These are phyloP conservation scores for Quercus berberidifolia DNA, from an alignment of 306 rosid species.

Conservation along the genomic window DNA sequence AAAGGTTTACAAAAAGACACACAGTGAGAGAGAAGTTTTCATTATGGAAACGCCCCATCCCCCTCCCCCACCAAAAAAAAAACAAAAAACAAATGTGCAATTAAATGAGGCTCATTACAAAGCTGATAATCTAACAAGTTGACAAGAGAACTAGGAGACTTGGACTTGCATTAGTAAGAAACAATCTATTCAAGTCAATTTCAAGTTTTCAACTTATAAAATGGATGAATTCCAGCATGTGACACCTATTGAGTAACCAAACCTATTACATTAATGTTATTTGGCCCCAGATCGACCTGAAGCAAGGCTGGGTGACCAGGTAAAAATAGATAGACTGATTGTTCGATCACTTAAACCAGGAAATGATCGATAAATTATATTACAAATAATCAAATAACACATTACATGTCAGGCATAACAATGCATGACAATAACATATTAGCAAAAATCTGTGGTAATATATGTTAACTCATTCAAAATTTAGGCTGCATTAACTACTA, in stretches of 20 bases:
- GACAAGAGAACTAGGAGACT: not conserved
- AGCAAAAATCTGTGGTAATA: not conserved
- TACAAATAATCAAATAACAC: not conserved
- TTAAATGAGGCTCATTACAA: not conserved
- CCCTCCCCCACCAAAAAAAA: not conserved
- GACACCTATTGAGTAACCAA: not conserved
- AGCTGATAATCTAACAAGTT: not conserved
- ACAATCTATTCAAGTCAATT: not conserved
- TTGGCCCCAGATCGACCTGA: not conserved
- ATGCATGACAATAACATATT: not conserved
- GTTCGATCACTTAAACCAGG: not conserved
- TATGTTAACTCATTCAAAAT: not conserved
- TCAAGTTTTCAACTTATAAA: not conserved
- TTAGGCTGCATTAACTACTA: not conserved
- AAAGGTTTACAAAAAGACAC: not conserved
- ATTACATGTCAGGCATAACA: not conserved
- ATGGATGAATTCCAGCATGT: not conserved
- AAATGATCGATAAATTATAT: not conserved
- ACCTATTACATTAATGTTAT: not conserved
- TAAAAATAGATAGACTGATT: not conserved
- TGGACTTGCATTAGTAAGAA: not conserved
- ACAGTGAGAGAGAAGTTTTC: not conserved
- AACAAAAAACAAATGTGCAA: not conserved
- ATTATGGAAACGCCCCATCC: not conserved
- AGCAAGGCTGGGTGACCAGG: not conserved